Evolutionary conservation across 2,329 filamentous ascomycete species (phyloP), one percentile per base, ranked within the genome.

Genomic region (Colletotrichum caudatum): DNA sequence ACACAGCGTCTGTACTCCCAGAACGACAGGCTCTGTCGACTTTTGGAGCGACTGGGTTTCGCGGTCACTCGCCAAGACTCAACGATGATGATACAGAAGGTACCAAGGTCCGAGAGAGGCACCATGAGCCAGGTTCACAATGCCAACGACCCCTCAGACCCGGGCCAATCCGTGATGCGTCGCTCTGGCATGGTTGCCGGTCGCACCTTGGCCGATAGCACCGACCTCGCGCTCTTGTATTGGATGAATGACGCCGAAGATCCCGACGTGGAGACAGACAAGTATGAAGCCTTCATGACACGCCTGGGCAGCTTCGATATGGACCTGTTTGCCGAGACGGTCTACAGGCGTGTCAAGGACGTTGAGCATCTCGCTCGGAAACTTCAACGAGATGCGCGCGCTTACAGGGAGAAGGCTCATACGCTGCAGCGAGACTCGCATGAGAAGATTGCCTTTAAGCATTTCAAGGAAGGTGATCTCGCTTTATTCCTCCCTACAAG

Each of bases 381-480:
- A 82, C 95, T 95, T 85, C 94, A 96, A 77, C 94, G 94, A 71
- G 96, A 99, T 79, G 92, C 93, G 39, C 90, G 94, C 44, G 89
- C 90, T 1, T 98, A 97, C 77, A 90, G 95, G 16, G 96, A 98
- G 75, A 95, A 95, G 78, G 92, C 94, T 11, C 93, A 97, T 75
- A 84, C 88, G 18, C 85, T 92, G 57, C 93, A 97, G 75, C 92
- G 92, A 77, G 96, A 98, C 77, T 91, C 94, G 0, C 94, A 97
- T 76, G 94, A 97, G 76, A 98, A 98, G 84, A 98, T 99, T 78
- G 95, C 96, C 2, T 98, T 96, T 80, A 92, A 92, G 72, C 92
- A 95, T 62, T 99, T 99, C 85, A 98, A 98, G 78, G 95, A 98
- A 81, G 95, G 96, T 9, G 96, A 99, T 78, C 87, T 99, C 18